Evolutionary conservation across 208 protist genomes (phyloP).

Genomic region (Trypanosoma cruzi): DNA sequence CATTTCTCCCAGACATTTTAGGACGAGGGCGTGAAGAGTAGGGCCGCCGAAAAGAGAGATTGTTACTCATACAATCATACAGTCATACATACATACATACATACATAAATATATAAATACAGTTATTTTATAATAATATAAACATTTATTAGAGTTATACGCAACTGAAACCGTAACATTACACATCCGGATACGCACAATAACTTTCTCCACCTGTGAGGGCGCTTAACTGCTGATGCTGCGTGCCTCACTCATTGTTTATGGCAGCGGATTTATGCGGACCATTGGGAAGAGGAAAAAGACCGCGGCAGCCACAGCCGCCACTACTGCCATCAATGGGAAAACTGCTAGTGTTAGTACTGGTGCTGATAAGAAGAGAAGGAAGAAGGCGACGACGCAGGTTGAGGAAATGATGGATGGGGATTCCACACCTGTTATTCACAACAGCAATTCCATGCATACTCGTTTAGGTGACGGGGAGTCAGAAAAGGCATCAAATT

Average conservation of each 20-base stretch:
- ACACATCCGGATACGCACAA: not conserved
- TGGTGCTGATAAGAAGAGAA: not conserved
- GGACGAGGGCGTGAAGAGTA: not conserved
- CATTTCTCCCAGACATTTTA: not conserved
- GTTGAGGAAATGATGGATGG: not conserved
- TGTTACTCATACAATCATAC: constrained; percentile 4
- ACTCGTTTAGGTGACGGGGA: not conserved
- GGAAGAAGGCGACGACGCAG: not conserved
- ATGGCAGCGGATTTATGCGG: constrained; percentile 16
- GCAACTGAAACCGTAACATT: not conserved
- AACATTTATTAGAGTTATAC: too few relatives aligned
- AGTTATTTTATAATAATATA: too few relatives aligned
- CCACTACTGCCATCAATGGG: not conserved
- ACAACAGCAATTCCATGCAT: not conserved
- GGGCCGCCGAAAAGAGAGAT: not conserved
- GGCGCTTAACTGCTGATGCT: constrained; percentile 6
- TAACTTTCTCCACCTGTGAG: not conserved
- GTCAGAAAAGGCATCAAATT: not conserved
- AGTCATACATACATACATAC: not conserved
- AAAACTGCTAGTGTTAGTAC: not conserved
- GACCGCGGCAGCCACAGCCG: not conserved
- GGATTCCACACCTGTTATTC: not conserved
- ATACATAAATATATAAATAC: not conserved
- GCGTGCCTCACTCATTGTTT: constrained; percentile 10
- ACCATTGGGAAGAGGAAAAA: not conserved